Conservation (phyloP, 148 eudicot species). For the Chenopodium berlandieri region DNA sequence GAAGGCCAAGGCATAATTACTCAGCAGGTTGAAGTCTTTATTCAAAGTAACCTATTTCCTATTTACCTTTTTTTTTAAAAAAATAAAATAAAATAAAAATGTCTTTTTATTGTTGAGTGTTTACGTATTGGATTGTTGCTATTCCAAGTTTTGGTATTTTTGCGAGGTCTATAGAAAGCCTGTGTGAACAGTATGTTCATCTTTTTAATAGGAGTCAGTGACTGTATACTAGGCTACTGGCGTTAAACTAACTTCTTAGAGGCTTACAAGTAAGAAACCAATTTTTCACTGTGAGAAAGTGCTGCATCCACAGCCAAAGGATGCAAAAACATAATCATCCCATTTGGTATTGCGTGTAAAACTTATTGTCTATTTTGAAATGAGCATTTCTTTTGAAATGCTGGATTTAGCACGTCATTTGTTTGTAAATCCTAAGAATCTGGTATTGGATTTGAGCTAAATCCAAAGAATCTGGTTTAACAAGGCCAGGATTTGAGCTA, state of each 20-base stretch:
- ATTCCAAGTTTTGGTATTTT: neutral
- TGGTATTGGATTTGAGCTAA: too few species aligned
- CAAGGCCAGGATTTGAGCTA: too few species aligned
- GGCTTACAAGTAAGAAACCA: neutral
- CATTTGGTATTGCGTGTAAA: neutral
- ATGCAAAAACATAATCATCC: neutral
- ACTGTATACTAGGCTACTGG: too few species aligned
- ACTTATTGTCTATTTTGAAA: too few species aligned
- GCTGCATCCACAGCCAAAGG: neutral
- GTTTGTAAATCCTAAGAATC: too few species aligned
- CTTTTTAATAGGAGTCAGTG: too few species aligned
- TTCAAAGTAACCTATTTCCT: neutral
- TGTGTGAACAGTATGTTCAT: neutral
- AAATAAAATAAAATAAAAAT: too few species aligned
- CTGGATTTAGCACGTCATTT: too few species aligned
- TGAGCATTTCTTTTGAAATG: too few species aligned
- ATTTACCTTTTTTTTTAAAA: neutral
- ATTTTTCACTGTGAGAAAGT: neutral
- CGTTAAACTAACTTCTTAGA: neutral
- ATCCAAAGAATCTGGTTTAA: too few species aligned
- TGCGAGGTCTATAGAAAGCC: neutral
- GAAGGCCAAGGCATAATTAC: slow-evolving; percentile 64
- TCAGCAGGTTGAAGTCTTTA: neutral
- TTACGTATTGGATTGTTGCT: neutral
- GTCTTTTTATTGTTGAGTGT: neutral